Evolutionary conservation across 2,329 filamentous ascomycete species (phyloP), one percentile per base, ranked within the genome.

Genomic region (Fusarium napiforme): DNA sequence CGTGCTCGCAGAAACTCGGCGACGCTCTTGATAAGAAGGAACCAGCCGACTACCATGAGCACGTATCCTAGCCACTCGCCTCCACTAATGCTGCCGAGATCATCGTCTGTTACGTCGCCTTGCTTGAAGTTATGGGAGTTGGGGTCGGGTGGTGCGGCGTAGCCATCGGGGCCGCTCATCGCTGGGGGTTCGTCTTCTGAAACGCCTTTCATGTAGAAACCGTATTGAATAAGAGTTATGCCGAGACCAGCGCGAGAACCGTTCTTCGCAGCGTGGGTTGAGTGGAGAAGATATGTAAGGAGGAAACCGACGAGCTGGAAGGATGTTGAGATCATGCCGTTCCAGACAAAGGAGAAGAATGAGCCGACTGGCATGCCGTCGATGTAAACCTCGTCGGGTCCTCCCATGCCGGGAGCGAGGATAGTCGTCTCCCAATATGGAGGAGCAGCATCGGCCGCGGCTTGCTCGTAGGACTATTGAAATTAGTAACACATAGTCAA

Each of bases 351-450:
- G 69, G 91, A 93, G 84, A 97, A 97, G 70, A 96, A 85, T 55
- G 93, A 95, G 73, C 94, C 94, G 60, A 97, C 96, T 7, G 97
- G 95, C 79, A 99, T 92, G 77, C 96, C 96, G 81, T 99, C 96
- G 64, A 99, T 93, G 79, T 96, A 99, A 53, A 99, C 96, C 82
- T 99, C 96, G 80, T 98, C 95, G 43, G 92, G 90, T n/a, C 93
- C 93, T 59, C 93, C 93, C 74, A 96, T 90, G 62, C 96, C 96
- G 2, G 96, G 96, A 1, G 95, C 96, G 58, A 99, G 89, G 74
- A 99, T 98, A 0, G 96, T 98, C 10, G 96, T 99, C 85, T 99
- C 96, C 96, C 96, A 99, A 83, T 99, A 99, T 0, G 96, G 96
- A 2, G 96, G 96, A 53, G 96, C 96, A 30, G 95, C 93, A 82